phyloP scores from a whole-genome alignment of 768 basidiomycete species.

The Lyophyllum atratum region DNA sequence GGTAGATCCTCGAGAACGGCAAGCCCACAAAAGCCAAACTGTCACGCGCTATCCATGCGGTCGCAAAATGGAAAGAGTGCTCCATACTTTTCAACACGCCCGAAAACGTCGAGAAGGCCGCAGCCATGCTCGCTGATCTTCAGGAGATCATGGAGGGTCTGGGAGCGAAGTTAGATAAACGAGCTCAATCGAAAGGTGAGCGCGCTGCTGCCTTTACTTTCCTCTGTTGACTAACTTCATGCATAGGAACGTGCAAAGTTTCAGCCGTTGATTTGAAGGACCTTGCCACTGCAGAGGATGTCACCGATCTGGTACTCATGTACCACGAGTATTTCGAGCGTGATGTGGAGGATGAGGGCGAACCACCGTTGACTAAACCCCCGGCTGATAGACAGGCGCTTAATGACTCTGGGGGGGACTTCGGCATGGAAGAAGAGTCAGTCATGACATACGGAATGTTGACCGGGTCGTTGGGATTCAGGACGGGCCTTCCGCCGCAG shows the following conservation, averaged over 20 bases:
- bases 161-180: neutral
- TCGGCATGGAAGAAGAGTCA: conserved; percentile 6
- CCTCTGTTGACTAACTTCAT: neutral
- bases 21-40: conserved; percentile 3
- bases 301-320: neutral
- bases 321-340: conserved; percentile 14
- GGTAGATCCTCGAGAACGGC: neutral
- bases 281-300: conserved; percentile 9
- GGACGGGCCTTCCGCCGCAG: conserved; percentile 11
- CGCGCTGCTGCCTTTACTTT: neutral
- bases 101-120: neutral
- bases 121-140: neutral
- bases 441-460: neutral
- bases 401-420: conserved; percentile 1
- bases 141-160: conserved; percentile 5
- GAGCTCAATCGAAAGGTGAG: neutral
- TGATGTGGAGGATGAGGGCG: no score
- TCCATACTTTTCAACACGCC: conserved; percentile 3
- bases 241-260: neutral
- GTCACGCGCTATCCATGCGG: neutral
- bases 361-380: neutral
- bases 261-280: conserved; percentile 1
- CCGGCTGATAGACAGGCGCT: conserved; percentile 11
- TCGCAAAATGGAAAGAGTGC: conserved; percentile 3
- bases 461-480: conserved; percentile 18